phyloP scores from a whole-genome alignment of 2,329 filamentous ascomycete species.

The Pezicula carpinea region DNA sequence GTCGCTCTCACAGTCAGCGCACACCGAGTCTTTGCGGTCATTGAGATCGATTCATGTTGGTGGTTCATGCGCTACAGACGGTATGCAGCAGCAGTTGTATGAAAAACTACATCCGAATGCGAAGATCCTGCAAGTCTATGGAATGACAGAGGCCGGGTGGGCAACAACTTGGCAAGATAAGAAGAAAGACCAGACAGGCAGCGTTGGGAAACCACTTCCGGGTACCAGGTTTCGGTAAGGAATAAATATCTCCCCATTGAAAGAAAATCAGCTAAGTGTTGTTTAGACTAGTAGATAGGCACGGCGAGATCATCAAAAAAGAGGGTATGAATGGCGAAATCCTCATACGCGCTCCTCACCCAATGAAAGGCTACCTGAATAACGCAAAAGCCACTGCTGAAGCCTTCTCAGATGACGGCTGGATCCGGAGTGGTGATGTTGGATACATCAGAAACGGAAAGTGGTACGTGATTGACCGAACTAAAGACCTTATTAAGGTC shows the following conservation, averaged over 20 bases:
- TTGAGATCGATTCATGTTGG: constrained; percentile 43
- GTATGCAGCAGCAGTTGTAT: constrained; percentile 34
- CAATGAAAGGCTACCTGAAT: constrained; percentile 33
- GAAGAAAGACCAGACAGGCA: constrained; percentile 34
- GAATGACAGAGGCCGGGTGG: constrained; percentile 47
- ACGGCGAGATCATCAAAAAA: constrained; percentile 7
- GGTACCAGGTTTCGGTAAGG: constrained; percentile 25
- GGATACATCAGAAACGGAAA: constrained; percentile 33
- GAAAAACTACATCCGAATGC: constrained; percentile 35
- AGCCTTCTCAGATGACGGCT: constrained; percentile 24
- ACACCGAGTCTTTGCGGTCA: constrained; percentile 30
- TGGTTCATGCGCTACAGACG: constrained; percentile 39
- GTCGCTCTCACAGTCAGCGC: constrained; percentile 59
- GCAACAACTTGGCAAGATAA: constrained; percentile 10
- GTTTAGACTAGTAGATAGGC: constrained; percentile 10
- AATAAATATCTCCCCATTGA: constrained; percentile 15
- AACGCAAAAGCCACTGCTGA: constrained; percentile 28
- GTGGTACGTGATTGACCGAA: constrained; percentile 35
- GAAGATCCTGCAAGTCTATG: constrained; percentile 42
- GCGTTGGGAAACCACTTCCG: constrained; percentile 38
- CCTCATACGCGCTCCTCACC: constrained; percentile 18
- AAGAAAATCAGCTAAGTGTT: constrained; percentile 23
- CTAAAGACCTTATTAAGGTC: constrained; percentile 42
- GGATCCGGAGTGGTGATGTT: constrained; percentile 38
- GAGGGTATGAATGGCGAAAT: constrained; percentile 21